Evolutionary conservation across 768 basidiomycete species (phyloP), one percentile per base, ranked within the genome.

Genomic region (Cyclocybe cylindracea): DNA sequence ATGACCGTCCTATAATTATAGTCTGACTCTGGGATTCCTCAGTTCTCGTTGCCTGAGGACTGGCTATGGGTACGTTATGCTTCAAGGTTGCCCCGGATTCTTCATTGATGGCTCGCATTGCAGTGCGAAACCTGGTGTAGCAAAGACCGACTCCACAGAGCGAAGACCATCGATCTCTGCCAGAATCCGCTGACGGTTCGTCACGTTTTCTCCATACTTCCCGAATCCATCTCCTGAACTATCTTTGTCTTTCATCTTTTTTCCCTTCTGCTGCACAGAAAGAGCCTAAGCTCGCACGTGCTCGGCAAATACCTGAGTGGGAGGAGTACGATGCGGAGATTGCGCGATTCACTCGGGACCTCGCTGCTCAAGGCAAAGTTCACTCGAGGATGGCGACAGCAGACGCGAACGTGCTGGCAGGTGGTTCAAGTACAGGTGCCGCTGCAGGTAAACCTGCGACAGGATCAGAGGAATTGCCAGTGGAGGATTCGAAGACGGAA

Each of bases 81-180:
- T 7, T 29, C 3, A 29, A 19, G 13, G n/a, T 41, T 40, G 29
- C 29, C 51, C 14, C 44, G 36, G 5, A 32, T 38, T 8, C 16
- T 46, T 14, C 43, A 5, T 14, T 31, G 1, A 9, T 53, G 44
- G 40, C 36, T 39, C 32, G 10, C 60, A 57, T 59, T 36, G 48
- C 44, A 93, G 91, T 98, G 96, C 66, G 96, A 98, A 77, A 98
- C 96, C 0, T 98, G 97, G 97, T 99, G 97, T 62, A 91, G 87
- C 76, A 91, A 91, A 66, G 89, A 93, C 60, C 77, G 91, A 37
- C 70, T 94, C 0, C 71, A 91, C 61, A 79, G 84, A 77, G 88
- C 86, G 1, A 92, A 91, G 70, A 92, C 90, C 6, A 96, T 98
- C 54, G 96, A 98, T 64, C 80, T 98, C 4, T 98, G 96, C 67